Conservation (phyloP, 2,329 filamentous ascomycete species). For the Acephala macrosclerotiorum region DNA sequence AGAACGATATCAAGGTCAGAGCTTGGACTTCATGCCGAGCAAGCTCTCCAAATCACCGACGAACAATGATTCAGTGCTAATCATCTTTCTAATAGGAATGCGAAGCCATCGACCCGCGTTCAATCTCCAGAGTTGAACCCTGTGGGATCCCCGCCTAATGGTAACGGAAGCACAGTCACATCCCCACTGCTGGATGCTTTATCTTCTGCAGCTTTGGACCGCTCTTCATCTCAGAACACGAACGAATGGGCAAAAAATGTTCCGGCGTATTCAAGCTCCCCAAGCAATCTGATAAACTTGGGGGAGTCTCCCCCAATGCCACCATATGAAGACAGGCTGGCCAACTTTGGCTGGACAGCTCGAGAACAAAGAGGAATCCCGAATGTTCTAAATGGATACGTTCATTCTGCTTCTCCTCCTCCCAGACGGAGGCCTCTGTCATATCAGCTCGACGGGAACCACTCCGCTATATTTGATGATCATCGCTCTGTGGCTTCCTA, state of each 20-base stretch:
- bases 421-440: conserved; percentile 57
- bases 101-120: conserved; percentile 31
- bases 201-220: conserved; percentile 39
- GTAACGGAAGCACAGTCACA: conserved; percentile 35
- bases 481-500: conserved; percentile 53
- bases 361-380: conserved; percentile 41
- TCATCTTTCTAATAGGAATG: conserved; percentile 30
- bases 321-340: conserved; percentile 42
- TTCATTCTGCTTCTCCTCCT: conserved; percentile 43
- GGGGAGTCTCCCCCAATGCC: conserved; percentile 52
- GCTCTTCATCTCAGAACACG: conserved; percentile 40
- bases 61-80: conserved; percentile 22
- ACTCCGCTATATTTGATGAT: conserved; percentile 51
- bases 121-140: conserved; percentile 42
- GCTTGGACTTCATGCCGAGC: background rate
- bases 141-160: conserved; percentile 32
- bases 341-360: conserved; percentile 40
- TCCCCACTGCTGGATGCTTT: conserved; percentile 43
- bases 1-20: background rate
- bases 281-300: conserved; percentile 51
- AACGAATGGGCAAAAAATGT: conserved; percentile 55
- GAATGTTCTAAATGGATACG: conserved; percentile 34
- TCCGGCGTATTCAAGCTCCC: conserved; percentile 50
- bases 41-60: background rate
- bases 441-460: conserved; percentile 52